Percentiles rank a stretch among this genome's conserved stretches.
These are phyloP conservation scores for Henckelia pumila DNA, from an alignment of 257 asterid genomes.

Conservation along the genomic window DNA sequence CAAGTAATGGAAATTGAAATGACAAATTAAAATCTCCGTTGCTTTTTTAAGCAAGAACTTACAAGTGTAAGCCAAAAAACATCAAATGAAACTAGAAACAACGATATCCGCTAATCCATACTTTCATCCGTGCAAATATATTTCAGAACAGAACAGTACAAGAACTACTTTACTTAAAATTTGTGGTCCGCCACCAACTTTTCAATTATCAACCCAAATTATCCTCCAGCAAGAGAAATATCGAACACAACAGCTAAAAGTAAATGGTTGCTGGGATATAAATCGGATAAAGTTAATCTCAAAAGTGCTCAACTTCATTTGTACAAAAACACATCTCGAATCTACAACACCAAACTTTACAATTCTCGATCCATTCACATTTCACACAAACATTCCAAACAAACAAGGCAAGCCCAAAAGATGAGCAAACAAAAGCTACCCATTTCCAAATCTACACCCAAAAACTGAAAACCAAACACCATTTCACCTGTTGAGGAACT, in stretches of 20 bases:
- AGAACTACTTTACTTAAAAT: background rate
- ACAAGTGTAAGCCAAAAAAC: background rate
- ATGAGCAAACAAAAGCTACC: background rate
- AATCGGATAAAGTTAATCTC: background rate
- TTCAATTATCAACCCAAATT: background rate
- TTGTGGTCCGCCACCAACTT: slow-evolving; percentile 10
- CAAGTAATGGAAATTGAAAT: slow-evolving; percentile 1
- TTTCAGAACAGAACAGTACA: background rate
- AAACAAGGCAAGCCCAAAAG: background rate
- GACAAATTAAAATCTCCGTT: background rate
- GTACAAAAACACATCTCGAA: background rate
- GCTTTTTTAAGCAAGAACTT: background rate
- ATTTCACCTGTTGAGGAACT: slow-evolving; percentile 81
- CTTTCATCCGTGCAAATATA: background rate
- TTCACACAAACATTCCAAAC: background rate
- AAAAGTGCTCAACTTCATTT: background rate
- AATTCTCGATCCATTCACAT: slow-evolving; percentile 10
- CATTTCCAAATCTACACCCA: background rate
- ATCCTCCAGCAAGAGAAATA: background rate
- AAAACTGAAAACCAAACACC: background rate
- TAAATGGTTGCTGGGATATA: background rate
- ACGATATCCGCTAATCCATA: background rate
- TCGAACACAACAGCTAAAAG: slow-evolving; percentile 5
- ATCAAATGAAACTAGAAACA: slow-evolving; percentile 7
- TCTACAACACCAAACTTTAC: background rate